Conservation (phyloP, 352 stramenopile genomes). For the Phytophthora podocarpi region DNA sequence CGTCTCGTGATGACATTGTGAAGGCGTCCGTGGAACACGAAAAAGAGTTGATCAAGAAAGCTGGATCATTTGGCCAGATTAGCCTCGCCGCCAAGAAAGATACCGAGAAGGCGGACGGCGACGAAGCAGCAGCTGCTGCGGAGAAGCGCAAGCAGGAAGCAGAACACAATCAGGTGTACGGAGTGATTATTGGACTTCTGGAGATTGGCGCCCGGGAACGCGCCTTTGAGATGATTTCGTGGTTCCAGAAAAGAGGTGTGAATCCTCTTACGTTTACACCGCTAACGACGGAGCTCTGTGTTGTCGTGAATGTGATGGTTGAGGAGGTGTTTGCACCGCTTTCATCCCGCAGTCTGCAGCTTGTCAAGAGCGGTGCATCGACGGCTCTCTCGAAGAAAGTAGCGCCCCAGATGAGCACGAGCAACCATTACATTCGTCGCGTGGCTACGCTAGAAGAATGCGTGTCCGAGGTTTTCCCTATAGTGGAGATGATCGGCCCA, state of each 20-base stretch:
- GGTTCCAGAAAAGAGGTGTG: constrained; percentile 69
- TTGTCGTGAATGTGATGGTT: constrained; percentile 71
- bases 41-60: constrained; percentile 61
- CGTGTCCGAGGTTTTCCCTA: constrained; percentile 52
- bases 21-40: constrained; percentile 48
- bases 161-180: constrained; percentile 79
- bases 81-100: constrained; percentile 68
- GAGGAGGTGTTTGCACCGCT: constrained; percentile 57
- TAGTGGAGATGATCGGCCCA: constrained; percentile 67
- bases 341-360: constrained; percentile 56
- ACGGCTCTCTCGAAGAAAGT: constrained; percentile 3
- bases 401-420: constrained; percentile 11
- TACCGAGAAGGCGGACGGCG: constrained; percentile 29
- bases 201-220: constrained; percentile 68
- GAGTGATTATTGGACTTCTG: constrained; percentile 79
- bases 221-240: constrained; percentile 83
- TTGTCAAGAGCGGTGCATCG: constrained; percentile 29
- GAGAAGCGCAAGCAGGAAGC: constrained; percentile 29
- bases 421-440: constrained; percentile 38
- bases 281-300: constrained; percentile 66
- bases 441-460: constrained; percentile 50
- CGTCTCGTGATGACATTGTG: constrained; percentile 69
- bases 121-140: constrained; percentile 30
- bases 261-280: constrained; percentile 74
- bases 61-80: constrained; percentile 70